phyloP scores from a whole-genome alignment of 164 flowering plant species.

The Nelumbo lutea region DNA sequence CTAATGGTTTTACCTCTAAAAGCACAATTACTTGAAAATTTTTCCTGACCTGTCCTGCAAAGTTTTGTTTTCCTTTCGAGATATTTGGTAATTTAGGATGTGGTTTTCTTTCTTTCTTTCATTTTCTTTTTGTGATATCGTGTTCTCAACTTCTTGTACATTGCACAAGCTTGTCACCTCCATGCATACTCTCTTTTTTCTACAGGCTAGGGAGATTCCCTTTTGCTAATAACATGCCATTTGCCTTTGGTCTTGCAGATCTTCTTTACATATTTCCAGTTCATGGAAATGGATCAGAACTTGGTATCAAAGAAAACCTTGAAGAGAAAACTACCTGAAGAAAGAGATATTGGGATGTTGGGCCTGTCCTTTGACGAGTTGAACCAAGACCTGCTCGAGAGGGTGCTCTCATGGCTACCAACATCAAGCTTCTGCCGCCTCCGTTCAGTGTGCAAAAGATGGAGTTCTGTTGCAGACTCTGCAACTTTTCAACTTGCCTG shows the following conservation, averaged over 20 bases:
- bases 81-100: not conserved
- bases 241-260: conserved; percentile 13
- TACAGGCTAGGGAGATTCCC: conserved; percentile 9
- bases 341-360: conserved; percentile 3
- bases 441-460: conserved; percentile 70
- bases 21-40: not conserved
- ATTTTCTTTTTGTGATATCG: no score
- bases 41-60: not conserved
- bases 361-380: conserved; percentile 43
- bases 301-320: not conserved
- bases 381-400: conserved; percentile 61
- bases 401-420: conserved; percentile 70
- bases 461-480: conserved; percentile 57
- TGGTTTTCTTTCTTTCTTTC: no score
- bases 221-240: conserved; percentile 1
- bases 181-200: not conserved
- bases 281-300: conserved; percentile 24
- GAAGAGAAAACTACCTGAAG: conserved; percentile 31
- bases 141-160: no score
- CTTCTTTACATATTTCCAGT: not conserved
- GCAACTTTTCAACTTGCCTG: conserved; percentile 50
- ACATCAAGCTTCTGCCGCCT: conserved; percentile 57
- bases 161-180: conserved; percentile 22
- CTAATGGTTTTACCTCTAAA: not conserved
- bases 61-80: conserved; percentile 12